Conservation (phyloP, 768 basidiomycete species). For the Lentinula sp. region DNA sequence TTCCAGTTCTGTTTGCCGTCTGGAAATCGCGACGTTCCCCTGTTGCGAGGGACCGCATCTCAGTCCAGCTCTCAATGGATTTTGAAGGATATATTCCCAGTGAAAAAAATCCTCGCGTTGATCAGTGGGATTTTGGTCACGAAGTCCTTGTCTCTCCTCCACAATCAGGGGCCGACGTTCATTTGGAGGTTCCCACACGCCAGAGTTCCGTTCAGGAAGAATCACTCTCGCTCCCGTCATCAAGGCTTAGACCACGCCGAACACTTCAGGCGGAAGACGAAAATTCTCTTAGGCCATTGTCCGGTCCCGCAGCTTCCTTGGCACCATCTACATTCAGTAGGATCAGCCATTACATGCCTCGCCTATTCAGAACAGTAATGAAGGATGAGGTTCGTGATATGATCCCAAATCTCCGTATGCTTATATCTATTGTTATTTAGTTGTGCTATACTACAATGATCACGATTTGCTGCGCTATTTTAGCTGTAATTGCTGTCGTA, state of each 20-base stretch:
- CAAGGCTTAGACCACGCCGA: not conserved
- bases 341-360: constrained; percentile 42
- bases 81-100: constrained; percentile 19
- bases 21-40: constrained; percentile 47
- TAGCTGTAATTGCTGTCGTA: constrained; percentile 42
- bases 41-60: constrained; percentile 49
- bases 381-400: constrained; percentile 50
- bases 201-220: not conserved
- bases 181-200: not conserved
- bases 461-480: constrained; percentile 39
- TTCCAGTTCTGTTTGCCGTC: constrained; percentile 47
- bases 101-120: constrained; percentile 23
- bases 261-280: not conserved
- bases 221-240: not conserved
- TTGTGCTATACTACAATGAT: constrained; percentile 50
- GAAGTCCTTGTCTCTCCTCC: not conserved
- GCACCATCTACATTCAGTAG: constrained; percentile 31
- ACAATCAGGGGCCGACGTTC: not conserved
- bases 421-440: constrained; percentile 19
- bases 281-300: not conserved
- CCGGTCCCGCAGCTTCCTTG: constrained; percentile 15
- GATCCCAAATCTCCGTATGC: not conserved
- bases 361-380: constrained; percentile 49
- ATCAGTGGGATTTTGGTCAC: constrained; percentile 55
- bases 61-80: constrained; percentile 40